Evolutionary conservation across 768 basidiomycete genomes (phyloP).

Genomic region (Gyrodon lividus): DNA sequence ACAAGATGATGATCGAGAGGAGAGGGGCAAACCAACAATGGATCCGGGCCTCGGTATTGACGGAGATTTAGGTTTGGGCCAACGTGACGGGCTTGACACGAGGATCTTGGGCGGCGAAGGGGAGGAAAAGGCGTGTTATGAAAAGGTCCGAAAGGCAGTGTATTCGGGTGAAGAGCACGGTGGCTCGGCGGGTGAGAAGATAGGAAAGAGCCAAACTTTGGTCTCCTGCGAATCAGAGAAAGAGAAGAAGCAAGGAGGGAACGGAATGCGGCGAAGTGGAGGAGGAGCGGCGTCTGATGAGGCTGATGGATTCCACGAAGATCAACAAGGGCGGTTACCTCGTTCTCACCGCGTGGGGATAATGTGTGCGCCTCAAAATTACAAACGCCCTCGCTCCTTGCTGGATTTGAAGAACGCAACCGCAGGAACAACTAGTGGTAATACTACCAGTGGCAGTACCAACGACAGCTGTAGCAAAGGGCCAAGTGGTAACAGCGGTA

Average conservation of each 20-base stretch:
- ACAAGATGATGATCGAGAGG: not conserved
- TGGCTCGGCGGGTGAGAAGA: constrained; percentile 12
- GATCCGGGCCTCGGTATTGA: constrained; percentile 4
- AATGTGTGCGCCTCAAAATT: constrained; percentile 35
- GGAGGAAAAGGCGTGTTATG: constrained; percentile 24
- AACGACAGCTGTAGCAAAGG: constrained; percentile 5
- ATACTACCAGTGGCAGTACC: constrained; percentile 10
- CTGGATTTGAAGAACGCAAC: constrained; percentile 24
- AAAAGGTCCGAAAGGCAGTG: constrained; percentile 18
- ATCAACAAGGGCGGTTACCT: constrained; percentile 33
- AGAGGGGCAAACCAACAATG: not conserved
- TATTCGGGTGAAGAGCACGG: constrained; percentile 19
- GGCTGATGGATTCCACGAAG: constrained; percentile 11
- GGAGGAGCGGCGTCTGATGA: constrained; percentile 19
- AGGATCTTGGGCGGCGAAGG: constrained; percentile 24
- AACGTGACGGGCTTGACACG: constrained; percentile 12
- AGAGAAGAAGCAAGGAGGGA: not conserved
- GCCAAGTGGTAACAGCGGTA: not conserved
- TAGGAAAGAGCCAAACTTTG: not conserved
- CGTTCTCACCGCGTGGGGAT: constrained; percentile 47
- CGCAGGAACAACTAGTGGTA: constrained; percentile 1
- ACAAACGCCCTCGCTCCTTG: constrained; percentile 34
- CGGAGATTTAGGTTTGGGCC: constrained; percentile 25
- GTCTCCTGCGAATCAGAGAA: constrained; percentile 7
- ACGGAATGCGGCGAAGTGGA: constrained; percentile 9